Evolutionary conservation across 2,329 filamentous ascomycete genomes (phyloP).

Genomic region (Aspergillus sp.): DNA sequence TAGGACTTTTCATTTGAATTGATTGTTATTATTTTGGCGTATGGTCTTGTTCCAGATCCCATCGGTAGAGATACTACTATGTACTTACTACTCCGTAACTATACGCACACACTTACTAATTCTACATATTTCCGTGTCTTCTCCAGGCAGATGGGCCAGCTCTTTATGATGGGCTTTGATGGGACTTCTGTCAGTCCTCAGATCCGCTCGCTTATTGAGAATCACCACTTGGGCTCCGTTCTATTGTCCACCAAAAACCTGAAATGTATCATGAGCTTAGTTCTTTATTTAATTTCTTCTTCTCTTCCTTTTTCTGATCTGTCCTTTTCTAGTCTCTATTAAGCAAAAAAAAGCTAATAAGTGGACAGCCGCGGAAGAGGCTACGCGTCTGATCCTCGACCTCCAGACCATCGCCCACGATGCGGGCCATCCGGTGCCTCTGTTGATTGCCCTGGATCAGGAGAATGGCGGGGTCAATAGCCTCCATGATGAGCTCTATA

Average conservation of each 20-base stretch:
- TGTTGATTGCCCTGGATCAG: constrained; percentile 88
- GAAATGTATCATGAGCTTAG: constrained; percentile 44
- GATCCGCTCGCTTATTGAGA: constrained; percentile 54
- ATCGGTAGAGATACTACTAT: constrained; percentile 11
- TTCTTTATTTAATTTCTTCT: constrained; percentile 23
- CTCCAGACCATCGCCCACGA: constrained; percentile 86
- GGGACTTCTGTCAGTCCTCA: constrained; percentile 55
- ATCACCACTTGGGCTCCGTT: constrained; percentile 78
- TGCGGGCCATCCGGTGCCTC: constrained; percentile 78
- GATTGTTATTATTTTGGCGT: constrained; percentile 22
- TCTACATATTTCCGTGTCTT: constrained; percentile 37
- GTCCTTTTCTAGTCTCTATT: constrained; percentile 1
- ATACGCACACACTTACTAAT: too few species aligned
- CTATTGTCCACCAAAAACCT: constrained; percentile 58
- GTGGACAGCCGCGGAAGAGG: constrained; percentile 72
- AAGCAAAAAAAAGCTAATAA: constrained; percentile 21
- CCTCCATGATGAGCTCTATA: constrained; percentile 89
- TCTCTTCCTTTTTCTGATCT: constrained; percentile 1
- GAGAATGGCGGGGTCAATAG: constrained; percentile 98
- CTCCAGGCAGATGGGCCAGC: constrained; percentile 50
- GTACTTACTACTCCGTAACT: neutral
- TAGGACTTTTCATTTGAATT: constrained; percentile 14
- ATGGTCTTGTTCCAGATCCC: constrained; percentile 17
- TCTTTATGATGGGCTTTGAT: constrained; percentile 62
- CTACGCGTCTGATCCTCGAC: constrained; percentile 78